Evolutionary conservation across 2,329 filamentous ascomycete species (phyloP), one percentile per base, ranked within the genome.

Genomic region (Myriosclerotinia duriaeana): DNA sequence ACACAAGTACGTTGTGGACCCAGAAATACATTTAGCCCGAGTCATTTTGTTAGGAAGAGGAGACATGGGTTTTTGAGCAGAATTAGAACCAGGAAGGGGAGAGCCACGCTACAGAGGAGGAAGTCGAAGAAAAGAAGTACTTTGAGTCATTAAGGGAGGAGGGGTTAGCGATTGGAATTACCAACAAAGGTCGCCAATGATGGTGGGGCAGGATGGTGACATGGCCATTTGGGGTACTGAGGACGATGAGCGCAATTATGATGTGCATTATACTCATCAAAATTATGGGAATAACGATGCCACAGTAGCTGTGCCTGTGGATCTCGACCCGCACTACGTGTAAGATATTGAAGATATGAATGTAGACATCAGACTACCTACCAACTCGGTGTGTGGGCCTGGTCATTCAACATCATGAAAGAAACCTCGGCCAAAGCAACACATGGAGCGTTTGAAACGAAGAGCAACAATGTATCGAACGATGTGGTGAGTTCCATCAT

Each of bases 1-100:
- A 76, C 66, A 34, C 75, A 77, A 65, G 62, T 77, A 36, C 71
- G 76, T 5, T 76, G 74, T 64, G 76, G 74, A 53, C 76, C 75
- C 2, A 66, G 76, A 67, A 70, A 76, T 66, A 77, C 76, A 12
- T 77, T 76, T 55, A 73, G 68, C 64, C 75, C 76, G 9, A 76
- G 73, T 68, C 76, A 77, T 72, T 77, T 77, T 69, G 75, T 77
- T 22, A 70, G 76, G 67, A 77, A 77, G 73, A 66, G 76, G 54
- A 70, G 76, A 66, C 76, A 77, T 74, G 76, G 76, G 9, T 77
- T 77, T 67, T 74, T 77, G 71, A 74, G 71, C 52, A 65, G 76
- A 20, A 55, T 76, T 44, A 71, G 67, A 69, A 77, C 74, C 53
- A 72, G 75, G 67, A 77, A 76, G 58, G 76, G 76, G 5, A 66